Evolutionary conservation across 116 monocot genomes (phyloP).

Genomic region (Dioscorea cayenensis): DNA sequence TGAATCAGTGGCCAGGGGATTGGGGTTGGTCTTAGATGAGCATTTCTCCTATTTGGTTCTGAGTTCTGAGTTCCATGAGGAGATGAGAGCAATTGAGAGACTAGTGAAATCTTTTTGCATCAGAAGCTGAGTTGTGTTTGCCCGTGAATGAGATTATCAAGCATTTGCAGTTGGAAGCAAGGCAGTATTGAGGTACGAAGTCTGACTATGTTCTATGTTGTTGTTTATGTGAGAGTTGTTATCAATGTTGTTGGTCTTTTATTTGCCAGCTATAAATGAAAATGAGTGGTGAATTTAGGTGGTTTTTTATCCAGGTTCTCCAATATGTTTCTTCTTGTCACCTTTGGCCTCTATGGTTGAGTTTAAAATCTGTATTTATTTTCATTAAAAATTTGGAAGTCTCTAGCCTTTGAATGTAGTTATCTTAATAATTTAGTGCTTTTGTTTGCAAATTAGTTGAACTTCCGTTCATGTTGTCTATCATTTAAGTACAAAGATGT

Average conservation of each 20-base stretch:
- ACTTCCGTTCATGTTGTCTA: too few relatives aligned
- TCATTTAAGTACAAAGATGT: too few relatives aligned
- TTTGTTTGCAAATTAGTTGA: too few relatives aligned
- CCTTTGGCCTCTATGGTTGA: too few relatives aligned
- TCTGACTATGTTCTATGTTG: neutral
- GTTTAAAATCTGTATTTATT: too few relatives aligned
- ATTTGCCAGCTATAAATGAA: neutral
- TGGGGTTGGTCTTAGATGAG: constrained; percentile 66
- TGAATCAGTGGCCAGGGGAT: constrained; percentile 34
- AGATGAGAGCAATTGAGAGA: constrained; percentile 32
- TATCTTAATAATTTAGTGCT: too few relatives aligned
- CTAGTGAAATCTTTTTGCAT: constrained; percentile 35
- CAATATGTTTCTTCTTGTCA: too few relatives aligned
- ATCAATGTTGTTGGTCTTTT: neutral
- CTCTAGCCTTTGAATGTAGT: too few relatives aligned
- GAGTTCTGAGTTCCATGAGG: constrained; percentile 58
- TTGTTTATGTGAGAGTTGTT: neutral
- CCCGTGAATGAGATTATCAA: constrained; percentile 31
- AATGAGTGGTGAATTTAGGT: too few relatives aligned
- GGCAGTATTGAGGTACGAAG: neutral
- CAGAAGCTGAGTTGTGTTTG: constrained; percentile 45
- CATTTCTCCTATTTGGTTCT: constrained; percentile 73
- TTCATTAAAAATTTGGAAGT: too few relatives aligned
- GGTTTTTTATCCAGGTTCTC: too few relatives aligned
- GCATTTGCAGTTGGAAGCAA: neutral